Percentiles rank a stretch among this genome's conserved stretches.
These are phyloP conservation scores for Chlorella vulgaris DNA, from an alignment of 139 green algal species.

Conservation along the genomic window DNA sequence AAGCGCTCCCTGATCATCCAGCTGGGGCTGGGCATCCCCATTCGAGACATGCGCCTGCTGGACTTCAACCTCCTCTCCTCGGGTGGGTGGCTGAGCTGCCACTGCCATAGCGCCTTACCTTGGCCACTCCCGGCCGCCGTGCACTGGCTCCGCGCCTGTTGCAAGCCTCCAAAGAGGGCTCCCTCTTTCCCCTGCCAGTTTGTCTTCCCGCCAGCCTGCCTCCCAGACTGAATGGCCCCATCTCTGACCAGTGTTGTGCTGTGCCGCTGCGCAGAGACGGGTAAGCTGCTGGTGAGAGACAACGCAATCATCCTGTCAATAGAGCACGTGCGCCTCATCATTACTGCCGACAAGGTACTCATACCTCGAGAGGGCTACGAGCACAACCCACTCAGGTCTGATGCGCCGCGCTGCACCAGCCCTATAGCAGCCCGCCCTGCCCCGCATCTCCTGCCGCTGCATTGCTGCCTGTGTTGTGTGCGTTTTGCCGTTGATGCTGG, in stretches of 20 bases:
- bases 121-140: too few relatives aligned
- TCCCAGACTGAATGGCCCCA: too few relatives aligned
- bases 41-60: slow-evolving; percentile 85
- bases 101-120: too few relatives aligned
- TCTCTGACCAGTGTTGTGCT: too few relatives aligned
- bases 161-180: too few relatives aligned
- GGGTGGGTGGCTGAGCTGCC: neutral
- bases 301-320: slow-evolving; percentile 82
- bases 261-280: slow-evolving; percentile 37
- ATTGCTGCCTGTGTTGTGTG: neutral
- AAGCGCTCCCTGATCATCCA: slow-evolving; percentile 78
- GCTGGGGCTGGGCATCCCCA: slow-evolving; percentile 77
- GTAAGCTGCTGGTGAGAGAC: slow-evolving; percentile 76
- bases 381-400: slow-evolving; percentile 33
- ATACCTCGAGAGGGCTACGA: slow-evolving; percentile 32
- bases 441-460: neutral
- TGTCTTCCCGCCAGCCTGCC: too few relatives aligned
- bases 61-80: slow-evolving; percentile 65
- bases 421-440: too few relatives aligned
- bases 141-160: too few relatives aligned
- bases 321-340: slow-evolving; percentile 82
- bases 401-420: neutral
- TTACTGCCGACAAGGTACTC: slow-evolving; percentile 62
- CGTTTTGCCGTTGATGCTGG: too few relatives aligned
- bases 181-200: too few relatives aligned